A percentile compares a stretch with the other conserved stretches of the same genome.
phyloP scores from a whole-genome alignment of 441 rosid species.

The Populus hybrid region DNA sequence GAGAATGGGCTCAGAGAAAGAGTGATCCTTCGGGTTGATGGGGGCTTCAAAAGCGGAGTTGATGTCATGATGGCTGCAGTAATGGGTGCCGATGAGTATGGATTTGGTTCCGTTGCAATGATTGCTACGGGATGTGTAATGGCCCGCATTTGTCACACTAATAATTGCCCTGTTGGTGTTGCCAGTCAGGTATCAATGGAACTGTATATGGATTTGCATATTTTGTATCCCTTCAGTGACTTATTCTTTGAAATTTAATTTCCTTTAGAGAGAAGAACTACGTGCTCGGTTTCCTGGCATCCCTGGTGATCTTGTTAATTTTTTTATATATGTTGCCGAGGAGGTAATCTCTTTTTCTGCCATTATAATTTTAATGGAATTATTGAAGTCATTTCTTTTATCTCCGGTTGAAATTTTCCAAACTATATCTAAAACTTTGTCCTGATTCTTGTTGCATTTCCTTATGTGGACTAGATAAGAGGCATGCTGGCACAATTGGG shows the following conservation, averaged over 20 bases:
- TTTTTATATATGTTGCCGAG: slow-evolving; percentile 93
- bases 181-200: slow-evolving; percentile 80
- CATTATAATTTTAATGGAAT: slow-evolving; percentile 1
- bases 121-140: slow-evolving; percentile 99
- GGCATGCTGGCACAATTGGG: slow-evolving; percentile 93
- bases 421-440: neutral
- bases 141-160: slow-evolving; percentile 99
- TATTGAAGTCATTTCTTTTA: slow-evolving; percentile 4
- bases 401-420: slow-evolving; percentile 11
- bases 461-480: slow-evolving; percentile 57
- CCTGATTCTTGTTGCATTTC: neutral
- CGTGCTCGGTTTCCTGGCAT: slow-evolving; percentile 99
- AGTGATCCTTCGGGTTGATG: slow-evolving; percentile 94
- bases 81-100: slow-evolving; percentile 99
- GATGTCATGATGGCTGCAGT: slow-evolving; percentile 98
- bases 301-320: slow-evolving; percentile 98
- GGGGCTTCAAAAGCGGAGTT: slow-evolving; percentile 94
- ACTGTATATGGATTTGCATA: slow-evolving; percentile 8
- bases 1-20: slow-evolving; percentile 95
- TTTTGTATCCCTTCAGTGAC: slow-evolving; percentile 15
- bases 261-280: slow-evolving; percentile 79
- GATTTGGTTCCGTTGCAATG: slow-evolving; percentile 99
- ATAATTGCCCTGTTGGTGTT: slow-evolving; percentile 98
- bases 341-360: slow-evolving; percentile 56
- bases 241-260: slow-evolving; percentile 11